Conservation (phyloP, 192 early-diverging fungal species). For the Powellomyces hirtus region DNA sequence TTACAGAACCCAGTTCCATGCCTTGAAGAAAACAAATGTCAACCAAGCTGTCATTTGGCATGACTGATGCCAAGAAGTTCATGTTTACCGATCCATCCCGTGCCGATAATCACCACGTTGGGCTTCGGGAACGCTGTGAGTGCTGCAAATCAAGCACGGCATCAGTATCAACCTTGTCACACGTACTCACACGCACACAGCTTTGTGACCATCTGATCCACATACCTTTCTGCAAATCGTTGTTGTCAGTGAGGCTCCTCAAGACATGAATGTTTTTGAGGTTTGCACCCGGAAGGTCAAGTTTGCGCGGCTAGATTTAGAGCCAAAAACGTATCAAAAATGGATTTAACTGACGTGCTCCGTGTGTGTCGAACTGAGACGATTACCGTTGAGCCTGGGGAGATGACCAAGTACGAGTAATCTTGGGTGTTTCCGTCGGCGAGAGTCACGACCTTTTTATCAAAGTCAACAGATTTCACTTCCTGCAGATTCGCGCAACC, state of each 20-base stretch:
- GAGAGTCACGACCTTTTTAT: conserved; percentile 40
- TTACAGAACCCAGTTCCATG: conserved; percentile 54
- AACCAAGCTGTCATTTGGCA: too few species aligned
- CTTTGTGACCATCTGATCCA: too few species aligned
- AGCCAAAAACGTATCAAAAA: too few species aligned
- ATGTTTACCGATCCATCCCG: conserved; percentile 65
- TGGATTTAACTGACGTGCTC: too few species aligned
- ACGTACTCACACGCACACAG: not conserved
- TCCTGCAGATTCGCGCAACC: too few species aligned
- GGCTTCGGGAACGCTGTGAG: conserved; percentile 29
- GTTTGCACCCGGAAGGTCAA: conserved; percentile 47
- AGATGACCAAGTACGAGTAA: conserved; percentile 47
- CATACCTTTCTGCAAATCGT: conserved; percentile 27
- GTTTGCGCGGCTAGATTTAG: conserved; percentile 40
- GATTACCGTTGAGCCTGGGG: not conserved
- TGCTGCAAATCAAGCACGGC: not conserved
- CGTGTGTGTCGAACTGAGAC: too few species aligned
- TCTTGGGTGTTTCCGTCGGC: conserved; percentile 26
- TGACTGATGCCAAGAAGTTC: too few species aligned
- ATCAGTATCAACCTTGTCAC: not conserved
- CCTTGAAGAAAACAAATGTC: too few species aligned
- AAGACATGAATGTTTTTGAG: conserved; percentile 52
- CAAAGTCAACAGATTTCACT: conserved; percentile 33
- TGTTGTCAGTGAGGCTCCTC: conserved; percentile 41
- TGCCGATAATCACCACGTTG: conserved; percentile 57